These are phyloP conservation scores for Tuber aestivum DNA, from an alignment of 495 filamentous ascomycete genomes.

Conservation along the genomic window DNA sequence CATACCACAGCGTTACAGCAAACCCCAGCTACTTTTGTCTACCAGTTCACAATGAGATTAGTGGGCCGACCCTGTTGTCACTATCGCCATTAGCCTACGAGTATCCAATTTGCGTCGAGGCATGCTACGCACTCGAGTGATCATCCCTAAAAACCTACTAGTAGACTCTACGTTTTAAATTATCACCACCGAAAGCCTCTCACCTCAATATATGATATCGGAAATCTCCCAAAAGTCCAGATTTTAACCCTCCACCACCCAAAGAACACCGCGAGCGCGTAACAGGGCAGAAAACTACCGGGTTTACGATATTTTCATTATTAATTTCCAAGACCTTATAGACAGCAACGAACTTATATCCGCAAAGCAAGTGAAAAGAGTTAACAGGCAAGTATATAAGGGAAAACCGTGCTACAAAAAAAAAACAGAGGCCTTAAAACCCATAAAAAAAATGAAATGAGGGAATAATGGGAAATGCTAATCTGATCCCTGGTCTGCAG, in stretches of 20 bases:
- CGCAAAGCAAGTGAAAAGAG: background rate
- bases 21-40: background rate
- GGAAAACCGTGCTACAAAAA: background rate
- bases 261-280: background rate
- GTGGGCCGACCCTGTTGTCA: background rate
- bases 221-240: background rate
- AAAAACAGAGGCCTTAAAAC: background rate
- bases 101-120: background rate
- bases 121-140: background rate
- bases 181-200: background rate
- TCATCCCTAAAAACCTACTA: background rate
- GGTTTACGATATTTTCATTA: background rate
- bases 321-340: constrained; percentile 2
- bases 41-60: background rate
- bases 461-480: background rate
- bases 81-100: background rate
- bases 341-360: constrained; percentile 1
- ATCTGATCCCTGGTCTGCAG: background rate
- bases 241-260: background rate
- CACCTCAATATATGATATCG: background rate
- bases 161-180: background rate
- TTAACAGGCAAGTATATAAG: background rate
- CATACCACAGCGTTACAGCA: background rate
- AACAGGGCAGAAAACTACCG: background rate
- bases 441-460: background rate